phyloP scores from a whole-genome alignment of 2,329 filamentous ascomycete species.

The Capronia epimyces region DNA sequence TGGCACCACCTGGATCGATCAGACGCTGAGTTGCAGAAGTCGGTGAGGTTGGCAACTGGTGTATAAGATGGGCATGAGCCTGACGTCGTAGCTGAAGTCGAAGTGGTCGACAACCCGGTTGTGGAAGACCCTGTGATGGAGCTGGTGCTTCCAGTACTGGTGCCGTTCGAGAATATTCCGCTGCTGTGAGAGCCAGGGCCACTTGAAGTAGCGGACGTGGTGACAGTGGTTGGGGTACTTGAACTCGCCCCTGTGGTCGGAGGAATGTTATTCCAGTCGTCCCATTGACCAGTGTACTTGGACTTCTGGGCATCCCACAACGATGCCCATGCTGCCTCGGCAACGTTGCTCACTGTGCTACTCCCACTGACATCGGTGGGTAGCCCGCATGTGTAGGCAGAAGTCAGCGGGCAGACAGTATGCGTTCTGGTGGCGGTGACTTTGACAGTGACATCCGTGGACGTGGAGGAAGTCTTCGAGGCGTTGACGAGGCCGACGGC shows the following conservation, averaged over 20 bases:
- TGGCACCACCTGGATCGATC: slow-evolving; percentile 24
- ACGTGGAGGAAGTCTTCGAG: background rate
- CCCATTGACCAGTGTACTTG: slow-evolving; percentile 18
- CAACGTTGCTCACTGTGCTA: slow-evolving; percentile 3
- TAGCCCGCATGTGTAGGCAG: slow-evolving; percentile 6
- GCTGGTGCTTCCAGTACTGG: background rate
- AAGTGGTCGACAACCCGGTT: background rate
- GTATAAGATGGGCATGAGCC: slow-evolving; percentile 7
- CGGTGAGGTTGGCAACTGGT: slow-evolving; percentile 9
- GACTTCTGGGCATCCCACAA: slow-evolving; percentile 17
- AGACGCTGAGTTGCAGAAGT: slow-evolving; percentile 20
- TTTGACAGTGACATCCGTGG: slow-evolving; percentile 17
- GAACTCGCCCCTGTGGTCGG: background rate
- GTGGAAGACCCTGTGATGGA: slow-evolving; percentile 6
- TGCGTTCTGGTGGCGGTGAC: slow-evolving; percentile 18
- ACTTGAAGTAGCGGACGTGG: background rate
- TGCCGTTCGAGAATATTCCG: background rate
- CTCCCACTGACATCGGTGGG: slow-evolving; percentile 3
- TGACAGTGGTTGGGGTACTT: background rate
- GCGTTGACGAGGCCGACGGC: slow-evolving; percentile 15
- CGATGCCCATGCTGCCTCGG: slow-evolving; percentile 16
- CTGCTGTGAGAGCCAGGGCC: background rate
- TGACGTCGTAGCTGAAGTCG: background rate
- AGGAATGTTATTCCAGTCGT: slow-evolving; percentile 12
- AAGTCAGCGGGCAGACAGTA: slow-evolving; percentile 17